phyloP scores from a whole-genome alignment of 495 filamentous ascomycete species.

The Talaromyces borbonicus region DNA sequence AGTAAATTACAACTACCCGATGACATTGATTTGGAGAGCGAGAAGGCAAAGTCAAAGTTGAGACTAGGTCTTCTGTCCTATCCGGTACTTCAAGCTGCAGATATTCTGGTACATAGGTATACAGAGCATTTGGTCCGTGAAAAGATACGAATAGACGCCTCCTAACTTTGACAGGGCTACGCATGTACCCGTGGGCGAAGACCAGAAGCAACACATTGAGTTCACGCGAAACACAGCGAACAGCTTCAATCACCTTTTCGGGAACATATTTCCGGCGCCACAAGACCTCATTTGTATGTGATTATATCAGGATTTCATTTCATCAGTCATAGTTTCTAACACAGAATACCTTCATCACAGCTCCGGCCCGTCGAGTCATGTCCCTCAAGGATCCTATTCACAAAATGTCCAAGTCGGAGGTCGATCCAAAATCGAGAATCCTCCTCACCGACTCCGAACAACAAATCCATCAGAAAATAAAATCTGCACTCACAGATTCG shows the following conservation, averaged over 20 bases:
- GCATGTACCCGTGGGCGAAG: constrained; percentile 91
- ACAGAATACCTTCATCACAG: constrained; percentile 22
- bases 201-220: constrained; percentile 89
- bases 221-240: constrained; percentile 75
- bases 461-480: constrained; percentile 57
- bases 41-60: constrained; percentile 44
- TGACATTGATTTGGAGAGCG: constrained; percentile 41
- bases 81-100: constrained; percentile 89
- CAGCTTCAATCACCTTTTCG: constrained; percentile 71
- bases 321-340: constrained; percentile 2
- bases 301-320: too few relatives aligned
- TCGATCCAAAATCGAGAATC: constrained; percentile 61
- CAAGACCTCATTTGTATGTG: constrained; percentile 65
- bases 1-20: constrained; percentile 57
- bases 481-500: constrained; percentile 68
- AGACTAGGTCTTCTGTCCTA: constrained; percentile 95
- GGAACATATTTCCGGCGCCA: constrained; percentile 53
- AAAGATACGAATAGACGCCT: too few relatives aligned
- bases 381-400: constrained; percentile 61
- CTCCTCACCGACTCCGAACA: constrained; percentile 60
- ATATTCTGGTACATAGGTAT: constrained; percentile 78
- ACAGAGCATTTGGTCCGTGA: not conserved
- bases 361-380: constrained; percentile 77
- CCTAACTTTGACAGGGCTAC: constrained; percentile 48
- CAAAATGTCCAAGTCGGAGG: constrained; percentile 93